A percentile compares a stretch with the other conserved stretches of the same genome.
Conservation (phyloP, 2,329 filamentous ascomycete species). For the Fusarium pilosicola region DNA sequence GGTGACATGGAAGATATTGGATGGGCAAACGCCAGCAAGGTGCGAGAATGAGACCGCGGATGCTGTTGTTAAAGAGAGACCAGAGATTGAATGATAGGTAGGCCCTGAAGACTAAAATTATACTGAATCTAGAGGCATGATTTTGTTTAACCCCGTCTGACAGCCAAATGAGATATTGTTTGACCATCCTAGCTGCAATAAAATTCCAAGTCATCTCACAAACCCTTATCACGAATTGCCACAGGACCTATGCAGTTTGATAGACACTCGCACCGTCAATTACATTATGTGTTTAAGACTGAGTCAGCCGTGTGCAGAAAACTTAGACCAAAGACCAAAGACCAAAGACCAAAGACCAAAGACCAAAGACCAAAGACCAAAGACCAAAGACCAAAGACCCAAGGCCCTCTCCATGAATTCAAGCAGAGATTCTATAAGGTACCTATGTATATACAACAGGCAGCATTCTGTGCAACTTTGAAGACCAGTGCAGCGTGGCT, state of each 20-base stretch:
- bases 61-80: background rate
- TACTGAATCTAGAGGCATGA: background rate
- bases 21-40: background rate
- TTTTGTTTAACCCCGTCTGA: background rate
- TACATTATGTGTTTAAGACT: background rate
- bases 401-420: background rate
- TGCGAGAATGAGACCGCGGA: background rate
- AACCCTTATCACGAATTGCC: background rate
- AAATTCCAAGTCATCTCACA: background rate
- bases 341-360: background rate
- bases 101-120: background rate
- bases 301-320: background rate
- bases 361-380: background rate
- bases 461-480: background rate
- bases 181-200: background rate
- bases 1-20: background rate
- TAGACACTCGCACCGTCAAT: background rate
- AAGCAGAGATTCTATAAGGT: background rate
- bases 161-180: background rate
- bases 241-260: background rate
- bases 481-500: slow-evolving; percentile 7
- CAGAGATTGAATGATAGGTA: background rate
- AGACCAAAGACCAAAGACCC: background rate
- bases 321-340: background rate
- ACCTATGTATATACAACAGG: background rate